Base-by-base conservation (phyloP, 768 basidiomycete species). In the Epithele typhae region DNA sequence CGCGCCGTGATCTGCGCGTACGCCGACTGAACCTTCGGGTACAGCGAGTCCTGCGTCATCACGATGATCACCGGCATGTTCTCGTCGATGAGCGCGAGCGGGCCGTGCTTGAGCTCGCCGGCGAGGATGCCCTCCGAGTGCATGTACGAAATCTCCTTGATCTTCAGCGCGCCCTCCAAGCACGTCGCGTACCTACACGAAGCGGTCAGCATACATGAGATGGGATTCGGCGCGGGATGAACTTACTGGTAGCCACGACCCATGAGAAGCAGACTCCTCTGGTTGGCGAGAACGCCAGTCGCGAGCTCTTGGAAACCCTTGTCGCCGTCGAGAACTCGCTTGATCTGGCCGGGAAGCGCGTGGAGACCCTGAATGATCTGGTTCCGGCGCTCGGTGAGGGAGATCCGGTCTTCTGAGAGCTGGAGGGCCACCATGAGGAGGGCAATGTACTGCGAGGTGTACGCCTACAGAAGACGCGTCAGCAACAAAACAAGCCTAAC, bases 41-140 rank as follows among this genome's bases (percentile, higher is more conserved):
- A 98, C 21, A 98, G 74, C 36, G 93, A 96, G 69, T 99, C 96
- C 55, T 90, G 87, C 23, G 96, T 99, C 96, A 99, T 99, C 71
- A 99, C 82, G 70, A 99, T 92, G 73, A 98, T 98, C 57, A 98
- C 92, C 34, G 92, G 82, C 88, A 96, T 92, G 72, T 95, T 93
- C 72, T 98, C 96, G 63, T 99, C 96, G 59, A 99, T 88, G 56
- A 99, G 72, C 44, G 96, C 96, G 46, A 99, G 82, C 45, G 96
- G 96, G 37, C 96, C 96, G 64, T 99, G 96, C 75, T 99, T 99
- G 55, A 99, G 75, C 73, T 99, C 96, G 57, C 96, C 96, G 19
- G 96, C 96, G 46, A 99, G 82, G 65, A 98, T 97, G 63, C 87
- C 87, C 69, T 84, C 83, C 1, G 80, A 81, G 64, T 84, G 84